Evolutionary conservation across 495 filamentous ascomycete genomes (phyloP).

Genomic region (Chaetomidium leptoderma): DNA sequence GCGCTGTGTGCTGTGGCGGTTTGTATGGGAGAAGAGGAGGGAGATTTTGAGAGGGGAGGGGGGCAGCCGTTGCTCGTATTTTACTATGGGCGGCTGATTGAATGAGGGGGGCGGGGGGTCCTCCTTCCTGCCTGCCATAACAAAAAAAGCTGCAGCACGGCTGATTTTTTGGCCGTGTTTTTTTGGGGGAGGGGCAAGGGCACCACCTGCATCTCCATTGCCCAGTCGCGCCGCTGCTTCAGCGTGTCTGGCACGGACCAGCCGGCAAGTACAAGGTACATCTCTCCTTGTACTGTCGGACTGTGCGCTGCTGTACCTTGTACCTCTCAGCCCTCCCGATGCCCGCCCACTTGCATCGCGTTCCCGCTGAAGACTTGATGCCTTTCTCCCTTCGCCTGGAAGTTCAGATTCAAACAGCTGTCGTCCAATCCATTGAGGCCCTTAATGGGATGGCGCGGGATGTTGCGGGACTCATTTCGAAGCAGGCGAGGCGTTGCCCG

Average conservation of each 20-base stretch:
- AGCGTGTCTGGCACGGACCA: slow-evolving; percentile 10
- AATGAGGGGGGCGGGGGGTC: slow-evolving; percentile 37
- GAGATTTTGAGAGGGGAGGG: slow-evolving; percentile 52
- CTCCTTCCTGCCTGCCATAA: slow-evolving; percentile 40
- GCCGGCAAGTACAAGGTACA: slow-evolving; percentile 17
- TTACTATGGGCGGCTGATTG: slow-evolving; percentile 59
- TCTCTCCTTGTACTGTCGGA: slow-evolving; percentile 16
- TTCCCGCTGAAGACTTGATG: neutral
- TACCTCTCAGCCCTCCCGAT: slow-evolving; percentile 15
- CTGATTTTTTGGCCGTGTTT: slow-evolving; percentile 34
- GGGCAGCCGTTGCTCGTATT: slow-evolving; percentile 52
- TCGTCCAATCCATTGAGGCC: neutral
- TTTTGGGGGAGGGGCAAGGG: slow-evolving; percentile 24
- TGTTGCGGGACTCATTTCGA: neutral
- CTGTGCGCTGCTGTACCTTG: slow-evolving; percentile 20
- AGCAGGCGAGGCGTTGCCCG: neutral
- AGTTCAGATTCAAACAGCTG: neutral
- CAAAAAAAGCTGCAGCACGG: slow-evolving; percentile 36
- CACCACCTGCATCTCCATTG: slow-evolving; percentile 20
- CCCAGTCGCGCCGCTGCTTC: slow-evolving; percentile 8
- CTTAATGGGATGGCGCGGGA: neutral
- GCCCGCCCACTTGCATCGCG: neutral
- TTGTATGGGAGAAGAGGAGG: slow-evolving; percentile 50
- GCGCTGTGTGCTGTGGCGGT: slow-evolving; percentile 29
- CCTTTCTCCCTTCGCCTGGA: neutral